Base-by-base conservation (phyloP, 176 grass and related monocot species). In the Pharus latifolius region DNA sequence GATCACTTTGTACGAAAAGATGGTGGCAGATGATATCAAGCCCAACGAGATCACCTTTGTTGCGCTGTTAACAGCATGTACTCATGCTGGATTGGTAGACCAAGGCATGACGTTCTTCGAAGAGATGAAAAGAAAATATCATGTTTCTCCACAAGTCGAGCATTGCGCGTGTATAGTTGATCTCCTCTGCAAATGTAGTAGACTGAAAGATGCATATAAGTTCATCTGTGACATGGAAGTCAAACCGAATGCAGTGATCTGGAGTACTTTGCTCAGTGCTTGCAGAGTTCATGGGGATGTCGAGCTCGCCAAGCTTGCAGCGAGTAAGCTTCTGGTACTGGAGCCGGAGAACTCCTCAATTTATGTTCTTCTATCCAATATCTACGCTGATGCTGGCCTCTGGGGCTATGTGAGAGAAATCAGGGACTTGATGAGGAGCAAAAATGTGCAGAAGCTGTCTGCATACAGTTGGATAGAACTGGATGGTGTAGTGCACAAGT, bases 401-500 rank as follows among this genome's bases (percentile, higher is more conserved):
- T 96, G 92, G 92, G 63, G 76, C 1, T 63, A 86, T 31, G 88
- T 79, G 51, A 83, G 82, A 38, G 51, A 75, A 22, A 77, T 88
- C 34, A 91, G 92, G 65, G 79, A 89, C 72, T 26, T 88, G 42
- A 96, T 87, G 85, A 92, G 61, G 80, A 76, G 49, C 43, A 96
- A 74, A 75, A 96, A 82, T 41, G 79, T 96, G 67, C 88, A 87
- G 70, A 96, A 96, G 78, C 65, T 92, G 53, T 81, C 72, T 18
- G 92, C 92, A 3, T 87, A 96, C 51, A 96, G 88, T 53, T 92
- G 85, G 92, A 96, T 96, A 35, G 89, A 96, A 60, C 38, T 96
- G 24, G 92, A 84, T 16, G 80, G 92, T 6, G 65, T 73, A 11
- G 78, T 81, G 26, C 88, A 88, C 68, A 96, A 64, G 63, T 96